These are phyloP conservation scores for Calycina herbarum DNA, from an alignment of 2,329 filamentous ascomycete genomes.

Conservation along the genomic window DNA sequence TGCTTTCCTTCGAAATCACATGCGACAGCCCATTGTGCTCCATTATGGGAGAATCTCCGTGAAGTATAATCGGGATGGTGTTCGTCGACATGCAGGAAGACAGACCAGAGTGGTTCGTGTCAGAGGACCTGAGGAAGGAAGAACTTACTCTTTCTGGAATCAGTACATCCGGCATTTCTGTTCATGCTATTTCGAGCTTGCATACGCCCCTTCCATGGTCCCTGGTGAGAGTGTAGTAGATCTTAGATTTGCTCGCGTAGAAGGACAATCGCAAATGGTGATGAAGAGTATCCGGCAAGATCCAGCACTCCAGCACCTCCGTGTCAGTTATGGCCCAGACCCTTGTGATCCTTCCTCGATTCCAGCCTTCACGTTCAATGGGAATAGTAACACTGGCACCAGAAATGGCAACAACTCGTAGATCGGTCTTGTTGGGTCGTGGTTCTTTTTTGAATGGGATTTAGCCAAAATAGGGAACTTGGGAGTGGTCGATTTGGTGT, in stretches of 20 bases:
- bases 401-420: too few relatives aligned
- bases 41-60: neutral
- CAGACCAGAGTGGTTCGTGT: slow-evolving; percentile 16
- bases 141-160: neutral
- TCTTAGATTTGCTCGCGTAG: slow-evolving; percentile 19
- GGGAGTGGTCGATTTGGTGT: neutral
- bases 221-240: slow-evolving; percentile 13
- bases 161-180: neutral
- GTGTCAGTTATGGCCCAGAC: slow-evolving; percentile 10
- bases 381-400: neutral
- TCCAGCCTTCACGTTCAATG: neutral
- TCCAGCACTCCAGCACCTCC: neutral
- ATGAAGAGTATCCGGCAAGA: slow-evolving; percentile 6
- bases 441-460: neutral
- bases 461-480: neutral
- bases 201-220: neutral
- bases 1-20: neutral
- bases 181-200: neutral
- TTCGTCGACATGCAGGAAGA: neutral
- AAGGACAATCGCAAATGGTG: slow-evolving; percentile 15
- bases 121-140: slow-evolving; percentile 9
- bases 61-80: slow-evolving; percentile 8
- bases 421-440: too few relatives aligned
- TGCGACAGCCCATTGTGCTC: neutral
- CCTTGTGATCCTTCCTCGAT: neutral